Percentiles rank a stretch among this genome's conserved stretches.
Evolutionary conservation across 2,329 filamentous ascomycete species (phyloP).

Genomic region (Beauveria australis): DNA sequence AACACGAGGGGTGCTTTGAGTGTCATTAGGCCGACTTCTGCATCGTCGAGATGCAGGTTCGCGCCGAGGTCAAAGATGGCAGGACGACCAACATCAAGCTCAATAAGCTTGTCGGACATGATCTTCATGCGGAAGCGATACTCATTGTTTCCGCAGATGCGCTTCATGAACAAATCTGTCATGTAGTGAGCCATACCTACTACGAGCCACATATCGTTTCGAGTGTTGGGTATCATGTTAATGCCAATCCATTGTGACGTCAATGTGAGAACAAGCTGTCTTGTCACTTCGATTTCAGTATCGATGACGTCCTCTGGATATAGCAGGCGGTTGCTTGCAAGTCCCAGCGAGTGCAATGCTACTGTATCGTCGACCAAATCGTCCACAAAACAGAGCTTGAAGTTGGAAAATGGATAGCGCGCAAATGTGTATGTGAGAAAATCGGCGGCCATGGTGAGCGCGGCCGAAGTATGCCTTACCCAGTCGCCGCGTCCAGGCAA

Average conservation of each 20-base stretch:
- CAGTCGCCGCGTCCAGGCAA: conserved; percentile 75
- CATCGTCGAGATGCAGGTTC: conserved; percentile 68
- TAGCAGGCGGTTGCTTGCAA: conserved; percentile 79
- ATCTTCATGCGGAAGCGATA: conserved; percentile 85
- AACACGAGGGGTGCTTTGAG: conserved; percentile 86
- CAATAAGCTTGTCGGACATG: conserved; percentile 72
- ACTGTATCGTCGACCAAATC: conserved; percentile 71
- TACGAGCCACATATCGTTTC: conserved; percentile 79
- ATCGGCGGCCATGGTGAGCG: conserved; percentile 81
- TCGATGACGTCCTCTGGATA: conserved; percentile 83
- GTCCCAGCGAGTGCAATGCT: conserved; percentile 72
- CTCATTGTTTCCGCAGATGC: conserved; percentile 88
- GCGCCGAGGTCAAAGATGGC: conserved; percentile 75
- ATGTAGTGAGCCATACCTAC: conserved; percentile 91
- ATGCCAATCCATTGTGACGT: conserved; percentile 93
- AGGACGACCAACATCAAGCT: conserved; percentile 73
- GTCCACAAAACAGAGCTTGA: conserved; percentile 91
- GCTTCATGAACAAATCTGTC: conserved; percentile 86
- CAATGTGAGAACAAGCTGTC: conserved; percentile 72
- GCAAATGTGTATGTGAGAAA: conserved; percentile 83
- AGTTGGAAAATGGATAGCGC: conserved; percentile 83
- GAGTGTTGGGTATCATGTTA: conserved; percentile 76
- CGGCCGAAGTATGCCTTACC: conserved; percentile 77
- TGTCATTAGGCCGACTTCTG: conserved; percentile 83
- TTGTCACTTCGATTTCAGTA: conserved; percentile 70